Evolutionary conservation across 2,329 filamentous ascomycete genomes (phyloP), one percentile per base, ranked within the genome.

Genomic region (Claviceps sp.): DNA sequence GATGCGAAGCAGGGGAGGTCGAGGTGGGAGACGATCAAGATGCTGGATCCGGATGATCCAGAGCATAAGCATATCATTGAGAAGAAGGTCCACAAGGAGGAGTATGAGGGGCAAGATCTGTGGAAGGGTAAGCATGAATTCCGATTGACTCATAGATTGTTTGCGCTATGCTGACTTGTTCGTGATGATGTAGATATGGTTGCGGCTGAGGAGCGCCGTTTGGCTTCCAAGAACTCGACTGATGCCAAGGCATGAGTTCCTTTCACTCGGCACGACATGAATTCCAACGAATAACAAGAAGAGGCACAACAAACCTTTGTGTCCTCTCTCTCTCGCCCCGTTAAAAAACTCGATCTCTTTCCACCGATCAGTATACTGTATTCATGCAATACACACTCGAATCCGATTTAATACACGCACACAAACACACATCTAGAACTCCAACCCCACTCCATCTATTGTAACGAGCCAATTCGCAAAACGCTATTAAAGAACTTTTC

Each of bases 101-200:
- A 87, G 57, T 93, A 94, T 67, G 78, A 84, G 65, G 87, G 89
- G 45, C 87, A 95, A 72, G 90, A 97, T 68, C 77, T 96, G 62
- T 98, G 93, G 93, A 93, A 81, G 74, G 84, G 84, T 86, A 70
- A 65, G 30, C 4, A 11, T 11, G 9, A 11, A 34, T 34, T 11
- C 3, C 30, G 9, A 1, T 11, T 34, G 30, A 34, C 30, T 11
- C 3, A 11, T 11, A 34, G 30, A 34, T 11, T 34, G 3, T 11
- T 11, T 34, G 30, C 30, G 30, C 4, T 11, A 4, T 11, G 30
- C 30, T 34, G 30, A 34, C 30, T 34, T 34, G 30, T 1, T 34
- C 9, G 30, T 34, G 30, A 34, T n/a, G 3, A 22, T n/a, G 18
- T 60, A 86, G 85, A 91, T 61, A 91, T 91, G 86, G 84, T 91